phyloP scores from a whole-genome alignment of 2,329 filamentous ascomycete species.

The Cercospora janseana region DNA sequence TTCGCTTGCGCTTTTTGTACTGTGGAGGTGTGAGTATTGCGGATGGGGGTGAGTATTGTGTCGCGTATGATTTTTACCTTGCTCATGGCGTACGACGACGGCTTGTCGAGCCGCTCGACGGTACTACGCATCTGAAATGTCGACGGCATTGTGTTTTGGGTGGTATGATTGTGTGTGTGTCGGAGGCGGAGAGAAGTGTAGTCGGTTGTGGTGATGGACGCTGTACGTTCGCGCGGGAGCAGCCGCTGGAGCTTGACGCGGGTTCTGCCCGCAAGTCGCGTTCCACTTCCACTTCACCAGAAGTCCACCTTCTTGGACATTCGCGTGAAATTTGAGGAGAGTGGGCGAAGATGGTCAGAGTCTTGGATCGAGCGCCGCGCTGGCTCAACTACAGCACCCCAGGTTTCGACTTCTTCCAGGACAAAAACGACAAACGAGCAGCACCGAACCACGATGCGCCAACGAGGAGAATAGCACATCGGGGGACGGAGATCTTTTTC shows the following conservation, averaged over 20 bases:
- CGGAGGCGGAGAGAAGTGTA: background rate
- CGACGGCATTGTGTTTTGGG: constrained; percentile 46
- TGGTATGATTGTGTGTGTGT: constrained; percentile 4
- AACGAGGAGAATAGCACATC: constrained; percentile 66
- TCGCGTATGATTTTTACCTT: constrained; percentile 59
- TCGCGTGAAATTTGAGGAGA: background rate
- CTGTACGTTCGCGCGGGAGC: constrained; percentile 10
- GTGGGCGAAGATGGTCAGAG: constrained; percentile 68
- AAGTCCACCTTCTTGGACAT: no score
- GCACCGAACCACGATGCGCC: constrained; percentile 39
- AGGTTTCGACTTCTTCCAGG: constrained; percentile 72
- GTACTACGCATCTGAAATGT: constrained; percentile 59
- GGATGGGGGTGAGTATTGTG: constrained; percentile 1
- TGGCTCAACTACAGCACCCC: constrained; percentile 80
- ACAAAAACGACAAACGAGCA: constrained; percentile 12
- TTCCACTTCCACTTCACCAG: background rate
- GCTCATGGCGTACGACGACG: constrained; percentile 87
- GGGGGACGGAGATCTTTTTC: constrained; percentile 85
- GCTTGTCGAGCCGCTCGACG: constrained; percentile 87
- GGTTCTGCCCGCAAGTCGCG: constrained; percentile 12
- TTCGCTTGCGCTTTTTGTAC: constrained; percentile 70
- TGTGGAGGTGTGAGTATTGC: constrained; percentile 36
- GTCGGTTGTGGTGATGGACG: constrained; percentile 1
- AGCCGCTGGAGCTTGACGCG: constrained; percentile 17
- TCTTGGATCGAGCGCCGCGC: constrained; percentile 78